phyloP scores from a whole-genome alignment of 2,329 filamentous ascomycete species.

The Microsporum audouinii region DNA sequence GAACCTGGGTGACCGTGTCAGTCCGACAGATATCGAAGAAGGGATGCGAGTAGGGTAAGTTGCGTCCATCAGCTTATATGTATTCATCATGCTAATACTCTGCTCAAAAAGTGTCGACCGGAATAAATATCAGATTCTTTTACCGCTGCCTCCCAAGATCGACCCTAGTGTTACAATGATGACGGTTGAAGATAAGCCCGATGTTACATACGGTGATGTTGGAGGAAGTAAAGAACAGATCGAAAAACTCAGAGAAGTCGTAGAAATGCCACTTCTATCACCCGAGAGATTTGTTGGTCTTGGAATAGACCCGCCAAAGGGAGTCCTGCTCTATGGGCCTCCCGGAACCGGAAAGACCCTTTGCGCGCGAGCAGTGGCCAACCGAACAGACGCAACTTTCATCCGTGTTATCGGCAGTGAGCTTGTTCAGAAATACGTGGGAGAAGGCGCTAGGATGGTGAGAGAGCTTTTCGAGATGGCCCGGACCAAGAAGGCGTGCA shows the following conservation, averaged over 20 bases:
- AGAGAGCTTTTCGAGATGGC: slow-evolving; percentile 99
- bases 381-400: slow-evolving; percentile 95
- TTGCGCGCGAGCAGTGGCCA: slow-evolving; percentile 91
- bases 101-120: slow-evolving; percentile 59
- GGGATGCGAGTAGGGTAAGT: slow-evolving; percentile 85
- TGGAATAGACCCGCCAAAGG: slow-evolving; percentile 98
- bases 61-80: background rate
- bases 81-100: background rate
- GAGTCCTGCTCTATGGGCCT: slow-evolving; percentile 88
- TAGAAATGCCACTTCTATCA: slow-evolving; percentile 94
- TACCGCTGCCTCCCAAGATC: slow-evolving; percentile 94
- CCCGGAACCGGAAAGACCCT: slow-evolving; percentile 99
- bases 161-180: slow-evolving; percentile 99
- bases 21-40: slow-evolving; percentile 97
- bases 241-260: slow-evolving; percentile 95
- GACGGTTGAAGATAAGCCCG: slow-evolving; percentile 99
- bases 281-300: slow-evolving; percentile 96
- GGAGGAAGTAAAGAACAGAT: slow-evolving; percentile 99
- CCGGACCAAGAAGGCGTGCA: slow-evolving; percentile 97
- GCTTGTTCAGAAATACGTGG: slow-evolving; percentile 96
- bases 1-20: slow-evolving; percentile 90
- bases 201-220: slow-evolving; percentile 97
- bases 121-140: slow-evolving; percentile 98
- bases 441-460: slow-evolving; percentile 96
- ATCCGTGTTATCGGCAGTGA: slow-evolving; percentile 98